Conservation (phyloP, 768 basidiomycete species). For the Boletus reticuloceps region DNA sequence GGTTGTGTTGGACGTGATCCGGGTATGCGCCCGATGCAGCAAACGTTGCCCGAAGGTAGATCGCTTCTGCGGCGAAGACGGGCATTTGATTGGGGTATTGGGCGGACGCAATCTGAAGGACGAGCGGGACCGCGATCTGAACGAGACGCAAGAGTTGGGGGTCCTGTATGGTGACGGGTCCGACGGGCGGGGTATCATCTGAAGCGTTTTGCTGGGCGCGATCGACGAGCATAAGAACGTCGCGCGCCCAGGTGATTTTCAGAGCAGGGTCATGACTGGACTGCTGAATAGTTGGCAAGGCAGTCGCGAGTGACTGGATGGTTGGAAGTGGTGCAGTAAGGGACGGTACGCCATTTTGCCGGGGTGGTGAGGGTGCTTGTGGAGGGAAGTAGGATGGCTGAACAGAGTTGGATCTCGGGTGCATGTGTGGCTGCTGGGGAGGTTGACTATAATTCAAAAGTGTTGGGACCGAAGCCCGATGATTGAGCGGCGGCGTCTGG, state of each 20-base stretch:
- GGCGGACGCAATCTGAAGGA: slow-evolving; percentile 53
- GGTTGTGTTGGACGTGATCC: slow-evolving; percentile 59
- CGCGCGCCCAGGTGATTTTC: slow-evolving; percentile 76
- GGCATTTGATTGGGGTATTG: slow-evolving; percentile 36
- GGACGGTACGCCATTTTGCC: slow-evolving; percentile 35
- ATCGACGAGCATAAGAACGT: slow-evolving; percentile 80
- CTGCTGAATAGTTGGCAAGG: slow-evolving; percentile 49
- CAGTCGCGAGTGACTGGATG: slow-evolving; percentile 54
- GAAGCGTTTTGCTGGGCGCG: slow-evolving; percentile 38
- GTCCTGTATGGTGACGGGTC: slow-evolving; percentile 56
- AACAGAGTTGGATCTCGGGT: slow-evolving; percentile 15
- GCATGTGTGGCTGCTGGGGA: slow-evolving; percentile 22
- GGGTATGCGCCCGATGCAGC: slow-evolving; percentile 72
- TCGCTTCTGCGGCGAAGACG: slow-evolving; percentile 60
- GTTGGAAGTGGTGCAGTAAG: slow-evolving; percentile 70
- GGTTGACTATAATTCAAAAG: slow-evolving; percentile 23
- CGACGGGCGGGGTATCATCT: slow-evolving; percentile 43
- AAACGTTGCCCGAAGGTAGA: slow-evolving; percentile 76
- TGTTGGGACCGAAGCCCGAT: slow-evolving; percentile 19
- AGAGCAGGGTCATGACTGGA: slow-evolving; percentile 56
- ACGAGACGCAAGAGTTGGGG: slow-evolving; percentile 57
- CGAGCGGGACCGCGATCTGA: slow-evolving; percentile 60
- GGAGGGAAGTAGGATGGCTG: slow-evolving; percentile 18
- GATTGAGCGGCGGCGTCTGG: slow-evolving; percentile 22
- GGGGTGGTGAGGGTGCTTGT: slow-evolving; percentile 24